phyloP scores from a whole-genome alignment of 2,329 filamentous ascomycete genomes.

The Diplodia sapinea region DNA sequence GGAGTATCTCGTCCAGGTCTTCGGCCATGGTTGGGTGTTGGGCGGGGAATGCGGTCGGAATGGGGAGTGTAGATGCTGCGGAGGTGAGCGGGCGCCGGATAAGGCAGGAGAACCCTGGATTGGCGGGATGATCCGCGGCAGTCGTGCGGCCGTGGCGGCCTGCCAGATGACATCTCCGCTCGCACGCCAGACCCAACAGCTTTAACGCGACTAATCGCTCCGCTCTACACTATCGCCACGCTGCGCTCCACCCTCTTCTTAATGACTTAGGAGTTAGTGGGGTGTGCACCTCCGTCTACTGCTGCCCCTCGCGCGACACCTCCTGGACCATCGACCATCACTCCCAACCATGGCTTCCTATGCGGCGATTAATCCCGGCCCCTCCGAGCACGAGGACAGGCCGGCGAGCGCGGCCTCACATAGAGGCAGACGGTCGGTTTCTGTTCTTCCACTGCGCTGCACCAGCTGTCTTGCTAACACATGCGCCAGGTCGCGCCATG shows the following conservation, averaged over 20 bases:
- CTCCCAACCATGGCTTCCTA: constrained; percentile 52
- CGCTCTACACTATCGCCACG: background rate
- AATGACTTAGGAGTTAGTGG: constrained; percentile 22
- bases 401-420: constrained; percentile 51
- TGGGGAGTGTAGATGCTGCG: constrained; percentile 11
- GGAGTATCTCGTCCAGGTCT: constrained; percentile 47
- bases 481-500: constrained; percentile 59
- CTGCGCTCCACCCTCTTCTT: constrained; percentile 6
- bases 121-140: constrained; percentile 20
- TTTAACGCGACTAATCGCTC: constrained; percentile 15
- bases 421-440: constrained; percentile 44
- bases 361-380: constrained; percentile 51
- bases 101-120: constrained; percentile 25
- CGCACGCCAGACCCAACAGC: constrained; percentile 23
- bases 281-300: constrained; percentile 22
- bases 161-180: constrained; percentile 29
- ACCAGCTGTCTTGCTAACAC: constrained; percentile 36
- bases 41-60: background rate
- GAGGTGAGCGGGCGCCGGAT: constrained; percentile 9
- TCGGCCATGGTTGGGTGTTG: constrained; percentile 34
- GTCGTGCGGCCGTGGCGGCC: constrained; percentile 10
- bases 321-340: constrained; percentile 10
- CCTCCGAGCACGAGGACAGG: constrained; percentile 49
- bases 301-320: constrained; percentile 11
- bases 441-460: background rate